Evolutionary conservation across 306 rosid genomes (phyloP), one percentile per base, ranked within the genome.

Genomic region (Nissolia schottii): DNA sequence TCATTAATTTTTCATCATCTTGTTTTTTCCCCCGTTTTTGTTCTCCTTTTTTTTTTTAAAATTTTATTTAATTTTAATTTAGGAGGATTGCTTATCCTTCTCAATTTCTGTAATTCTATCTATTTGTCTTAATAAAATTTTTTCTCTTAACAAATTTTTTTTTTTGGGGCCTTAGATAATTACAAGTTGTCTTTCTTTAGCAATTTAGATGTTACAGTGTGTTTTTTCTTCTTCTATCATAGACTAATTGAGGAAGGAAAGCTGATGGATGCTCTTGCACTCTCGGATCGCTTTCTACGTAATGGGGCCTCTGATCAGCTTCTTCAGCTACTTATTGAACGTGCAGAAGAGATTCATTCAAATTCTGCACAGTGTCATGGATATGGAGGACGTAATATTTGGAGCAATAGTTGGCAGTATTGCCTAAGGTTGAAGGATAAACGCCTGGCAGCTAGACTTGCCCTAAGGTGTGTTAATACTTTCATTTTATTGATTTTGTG

Each of bases 391-490:
- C 82, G 67, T 48, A 76, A 80, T 55, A 76, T 81, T 61, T 86
- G 93, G 92, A 89, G 94, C 83, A 89, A 79, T 85, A 91, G 92
- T 68, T 93, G 98, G 98, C 97, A 91, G 91, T 89, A 93, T 80
- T 93, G 98, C 86, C 87, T 93, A 67, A 84, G 97, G 81, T 87
- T 93, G 92, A 93, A 86, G 80, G 97, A 91, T 78, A 91, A 89
- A 81, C 91, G 83, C 61, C 82, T 89, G 81, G 98, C 98, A 32
- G 97, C 97, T 76, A 89, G 83, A 85, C 91, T 93, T 80, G 85
- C 97, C 78, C 85, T 93, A 64, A 87, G 89, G 98, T 93, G 79
- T 58, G 92, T 70, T 75, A 67, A 13, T 35, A 27, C 23, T 68
- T 46, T 77, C 35, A 18, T 71, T 79, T 56, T 70, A 67, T 8